Percentiles rank a stretch among this genome's conserved stretches.
phyloP scores from a whole-genome alignment of 1,284 basidiomycete species.

The Dichomitus squalens region DNA sequence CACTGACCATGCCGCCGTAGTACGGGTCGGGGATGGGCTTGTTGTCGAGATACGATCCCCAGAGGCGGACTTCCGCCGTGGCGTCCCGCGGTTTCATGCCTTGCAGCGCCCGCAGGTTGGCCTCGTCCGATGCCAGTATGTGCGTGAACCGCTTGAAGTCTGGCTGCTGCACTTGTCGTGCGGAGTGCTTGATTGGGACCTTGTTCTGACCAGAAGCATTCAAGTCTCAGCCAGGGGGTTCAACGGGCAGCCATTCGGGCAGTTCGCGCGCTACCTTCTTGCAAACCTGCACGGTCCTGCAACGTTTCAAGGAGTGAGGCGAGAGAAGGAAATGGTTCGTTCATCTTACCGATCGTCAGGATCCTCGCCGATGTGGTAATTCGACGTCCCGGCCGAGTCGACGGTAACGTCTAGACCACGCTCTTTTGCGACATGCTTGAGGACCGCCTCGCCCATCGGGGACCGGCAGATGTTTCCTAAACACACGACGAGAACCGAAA shows the following conservation, averaged over 20 bases:
- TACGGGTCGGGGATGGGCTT: constrained; percentile 74
- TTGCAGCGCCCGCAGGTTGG: constrained; percentile 61
- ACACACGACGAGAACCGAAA: constrained; percentile 69
- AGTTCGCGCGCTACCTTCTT: constrained; percentile 48
- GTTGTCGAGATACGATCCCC: constrained; percentile 74
- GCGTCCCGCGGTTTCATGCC: constrained; percentile 55
- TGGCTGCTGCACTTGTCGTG: constrained; percentile 55
- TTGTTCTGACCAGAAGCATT: constrained; percentile 46
- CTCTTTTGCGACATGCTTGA: constrained; percentile 60
- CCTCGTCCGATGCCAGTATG: constrained; percentile 71
- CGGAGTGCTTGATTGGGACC: constrained; percentile 61
- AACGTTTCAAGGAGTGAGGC: no score
- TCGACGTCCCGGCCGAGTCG: constrained; percentile 74
- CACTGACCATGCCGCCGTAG: constrained; percentile 65
- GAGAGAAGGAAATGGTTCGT: no score
- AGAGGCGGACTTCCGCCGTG: constrained; percentile 64
- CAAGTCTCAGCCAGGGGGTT: not conserved
- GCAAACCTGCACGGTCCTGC: constrained; percentile 65
- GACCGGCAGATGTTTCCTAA: constrained; percentile 80
- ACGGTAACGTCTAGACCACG: constrained; percentile 65
- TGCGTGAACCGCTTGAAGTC: constrained; percentile 72
- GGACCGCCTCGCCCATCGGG: constrained; percentile 80
- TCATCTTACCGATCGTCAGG: constrained; percentile 75
- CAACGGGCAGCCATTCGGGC: not conserved
- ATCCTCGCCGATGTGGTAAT: constrained; percentile 71